Base-by-base conservation (phyloP, 768 basidiomycete species). In the Lyophyllum decastes region DNA sequence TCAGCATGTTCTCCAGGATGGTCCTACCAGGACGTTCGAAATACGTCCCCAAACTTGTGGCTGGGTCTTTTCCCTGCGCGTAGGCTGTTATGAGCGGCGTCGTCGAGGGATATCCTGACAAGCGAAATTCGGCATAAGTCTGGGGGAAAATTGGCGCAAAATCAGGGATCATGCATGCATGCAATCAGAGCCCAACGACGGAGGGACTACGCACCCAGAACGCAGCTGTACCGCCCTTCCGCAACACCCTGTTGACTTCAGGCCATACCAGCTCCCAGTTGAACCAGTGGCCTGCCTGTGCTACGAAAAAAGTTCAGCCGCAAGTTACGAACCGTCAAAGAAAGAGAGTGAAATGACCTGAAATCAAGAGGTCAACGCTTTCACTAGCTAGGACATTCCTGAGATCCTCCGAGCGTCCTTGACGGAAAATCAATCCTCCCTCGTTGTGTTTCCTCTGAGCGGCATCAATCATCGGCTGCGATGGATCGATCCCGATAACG, bases 271-370 rank as follows among this genome's bases (percentile, higher is more conserved):
- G 83, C 6, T 72, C 68, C 81, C 86, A 90, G 64, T 92, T 79
- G 65, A 93, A 94, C 90, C 91, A 92, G 66, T 94, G 92, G 2
- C 83, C 83, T 0, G 91, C 85, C 72, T 91, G 91, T 1, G 88
- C 91, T 90, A 49, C 19, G 19, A 27, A 26, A 41, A 25, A 17
- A 27, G 19, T 22, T 55, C n/a, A 38, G 40, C 24, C 2, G 22
- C 41, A 17, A 34, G 52, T 33, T n/a, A 41, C 19, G 25, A 22
- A 26, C 4, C 34, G 27, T 26, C 49, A 46, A 52, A 11, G 11
- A 16, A 27, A 50, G 10, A 22, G 21, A 38, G 17, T 27, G 43
- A 33, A 24, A 34, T 48, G 45, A 45, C 91, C 90, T 19, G 89
- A 81, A 16, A 87, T 76, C 25, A 90, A 70, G 43, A 93, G 66